Percentiles rank a stretch among this genome's conserved stretches.
Evolutionary conservation across 2,329 filamentous ascomycete genomes (phyloP).

Genomic region (Neonectria magnoliae): DNA sequence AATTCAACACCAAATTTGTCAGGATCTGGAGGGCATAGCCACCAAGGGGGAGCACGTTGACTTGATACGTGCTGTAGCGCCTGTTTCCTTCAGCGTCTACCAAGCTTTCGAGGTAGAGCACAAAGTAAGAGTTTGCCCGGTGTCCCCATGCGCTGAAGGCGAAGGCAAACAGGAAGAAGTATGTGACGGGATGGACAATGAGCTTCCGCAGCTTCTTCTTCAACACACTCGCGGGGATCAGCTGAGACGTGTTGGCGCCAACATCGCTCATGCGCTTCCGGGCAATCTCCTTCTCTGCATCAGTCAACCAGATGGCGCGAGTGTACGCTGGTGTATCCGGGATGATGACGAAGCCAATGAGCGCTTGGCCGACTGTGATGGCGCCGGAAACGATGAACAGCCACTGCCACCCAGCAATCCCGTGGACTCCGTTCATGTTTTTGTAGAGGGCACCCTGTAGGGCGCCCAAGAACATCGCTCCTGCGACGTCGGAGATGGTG

Average conservation of each 20-base stretch:
- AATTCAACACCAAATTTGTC: conserved; percentile 48
- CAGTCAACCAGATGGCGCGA: conserved; percentile 43
- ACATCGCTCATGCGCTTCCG: conserved; percentile 42
- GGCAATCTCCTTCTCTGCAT: conserved; percentile 41
- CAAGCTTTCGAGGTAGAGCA: conserved; percentile 46
- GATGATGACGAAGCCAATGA: conserved; percentile 52
- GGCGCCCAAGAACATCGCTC: conserved; percentile 56
- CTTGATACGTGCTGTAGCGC: conserved; percentile 45
- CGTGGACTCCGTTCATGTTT: conserved; percentile 52
- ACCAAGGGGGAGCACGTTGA: conserved; percentile 45
- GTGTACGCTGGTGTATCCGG: conserved; percentile 46
- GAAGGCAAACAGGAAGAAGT: conserved; percentile 45
- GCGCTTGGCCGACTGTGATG: conserved; percentile 54
- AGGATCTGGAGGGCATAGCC: conserved; percentile 49
- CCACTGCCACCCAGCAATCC: conserved; percentile 57
- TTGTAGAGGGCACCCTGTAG: conserved; percentile 55
- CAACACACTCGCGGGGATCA: conserved; percentile 39
- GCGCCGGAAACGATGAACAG: conserved; percentile 57
- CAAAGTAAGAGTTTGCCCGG: conserved; percentile 47
- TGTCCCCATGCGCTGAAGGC: conserved; percentile 45
- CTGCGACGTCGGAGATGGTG: conserved; percentile 55
- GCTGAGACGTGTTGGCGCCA: conserved; percentile 43
- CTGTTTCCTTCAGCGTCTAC: conserved; percentile 39
- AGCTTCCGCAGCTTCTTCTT: conserved; percentile 41
- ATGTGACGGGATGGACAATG: conserved; percentile 44